phyloP scores from a whole-genome alignment of 2,329 filamentous ascomycete species.

The Coniochaeta pulveracea region DNA sequence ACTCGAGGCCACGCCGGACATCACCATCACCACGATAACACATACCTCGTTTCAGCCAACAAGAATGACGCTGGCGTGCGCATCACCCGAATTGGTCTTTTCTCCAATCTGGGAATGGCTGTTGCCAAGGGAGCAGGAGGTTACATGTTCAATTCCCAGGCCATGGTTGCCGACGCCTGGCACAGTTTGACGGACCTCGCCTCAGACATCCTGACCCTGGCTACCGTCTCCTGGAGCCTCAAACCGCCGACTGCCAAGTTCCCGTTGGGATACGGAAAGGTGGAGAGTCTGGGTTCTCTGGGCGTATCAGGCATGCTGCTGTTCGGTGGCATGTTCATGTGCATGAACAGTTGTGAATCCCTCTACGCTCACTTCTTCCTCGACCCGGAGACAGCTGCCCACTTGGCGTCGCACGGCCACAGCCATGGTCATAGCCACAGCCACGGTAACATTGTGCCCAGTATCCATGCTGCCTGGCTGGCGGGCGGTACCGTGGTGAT shows the following conservation, averaged over 20 bases:
- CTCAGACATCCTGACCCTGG: constrained; percentile 86
- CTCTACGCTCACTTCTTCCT: constrained; percentile 65
- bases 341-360: constrained; percentile 59
- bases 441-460: constrained; percentile 56
- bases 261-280: constrained; percentile 87
- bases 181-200: constrained; percentile 93
- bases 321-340: constrained; percentile 85
- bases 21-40: constrained; percentile 77
- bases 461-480: constrained; percentile 89
- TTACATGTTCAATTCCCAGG: constrained; percentile 89
- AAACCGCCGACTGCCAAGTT: constrained; percentile 75
- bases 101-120: constrained; percentile 89
- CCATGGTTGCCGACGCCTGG: constrained; percentile 86
- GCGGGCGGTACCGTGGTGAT: constrained; percentile 80
- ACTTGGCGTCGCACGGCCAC: constrained; percentile 44
- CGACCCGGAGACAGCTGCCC: constrained; percentile 43
- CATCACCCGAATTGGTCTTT: constrained; percentile 81
- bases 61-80: constrained; percentile 88
- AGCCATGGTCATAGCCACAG: constrained; percentile 48
- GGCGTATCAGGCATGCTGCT: constrained; percentile 89
- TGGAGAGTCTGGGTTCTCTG: constrained; percentile 90
- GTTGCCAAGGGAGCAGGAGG: constrained; percentile 86
- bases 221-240: constrained; percentile 88
- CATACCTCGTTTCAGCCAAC: constrained; percentile 69
- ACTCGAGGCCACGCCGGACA: constrained; percentile 41